phyloP scores from a whole-genome alignment of 2,329 filamentous ascomycete genomes.

The Fusarium armeniacum region DNA sequence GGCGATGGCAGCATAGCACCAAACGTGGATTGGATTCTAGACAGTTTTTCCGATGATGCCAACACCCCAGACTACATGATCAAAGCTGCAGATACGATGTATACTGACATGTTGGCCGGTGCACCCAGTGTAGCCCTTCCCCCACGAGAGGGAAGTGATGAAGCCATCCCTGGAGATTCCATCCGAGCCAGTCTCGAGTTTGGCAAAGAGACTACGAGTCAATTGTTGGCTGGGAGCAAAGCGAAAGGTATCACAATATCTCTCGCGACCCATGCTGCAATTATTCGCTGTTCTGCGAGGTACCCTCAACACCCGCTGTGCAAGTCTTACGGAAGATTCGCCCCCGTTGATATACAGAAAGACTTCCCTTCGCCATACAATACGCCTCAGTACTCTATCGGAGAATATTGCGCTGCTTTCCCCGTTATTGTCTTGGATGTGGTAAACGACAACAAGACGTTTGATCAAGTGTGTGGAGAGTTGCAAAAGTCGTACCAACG shows the following conservation, averaged over 20 bases:
- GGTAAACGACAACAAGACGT: slow-evolving; percentile 35
- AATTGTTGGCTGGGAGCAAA: slow-evolving; percentile 2
- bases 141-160: slow-evolving; percentile 3
- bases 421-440: slow-evolving; percentile 27
- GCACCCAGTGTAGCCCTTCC: slow-evolving; percentile 10
- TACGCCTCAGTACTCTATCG: slow-evolving; percentile 44
- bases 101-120: slow-evolving; percentile 16
- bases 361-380: slow-evolving; percentile 49
- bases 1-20: slow-evolving; percentile 11
- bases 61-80: background rate
- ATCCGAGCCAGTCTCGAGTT: background rate
- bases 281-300: slow-evolving; percentile 48
- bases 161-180: background rate
- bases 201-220: slow-evolving; percentile 4
- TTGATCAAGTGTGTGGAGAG: slow-evolving; percentile 42
- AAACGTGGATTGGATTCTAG: slow-evolving; percentile 9
- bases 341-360: slow-evolving; percentile 49
- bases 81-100: slow-evolving; percentile 8
- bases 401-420: slow-evolving; percentile 40
- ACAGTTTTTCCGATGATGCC: background rate
- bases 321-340: slow-evolving; percentile 52
- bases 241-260: slow-evolving; percentile 45
- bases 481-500: slow-evolving; percentile 48
- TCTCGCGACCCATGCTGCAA: slow-evolving; percentile 51
- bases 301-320: slow-evolving; percentile 46